Evolutionary conservation across 371 early-diverging fungal genomes (phyloP).

Genomic region (Apophysomyces elegans): DNA sequence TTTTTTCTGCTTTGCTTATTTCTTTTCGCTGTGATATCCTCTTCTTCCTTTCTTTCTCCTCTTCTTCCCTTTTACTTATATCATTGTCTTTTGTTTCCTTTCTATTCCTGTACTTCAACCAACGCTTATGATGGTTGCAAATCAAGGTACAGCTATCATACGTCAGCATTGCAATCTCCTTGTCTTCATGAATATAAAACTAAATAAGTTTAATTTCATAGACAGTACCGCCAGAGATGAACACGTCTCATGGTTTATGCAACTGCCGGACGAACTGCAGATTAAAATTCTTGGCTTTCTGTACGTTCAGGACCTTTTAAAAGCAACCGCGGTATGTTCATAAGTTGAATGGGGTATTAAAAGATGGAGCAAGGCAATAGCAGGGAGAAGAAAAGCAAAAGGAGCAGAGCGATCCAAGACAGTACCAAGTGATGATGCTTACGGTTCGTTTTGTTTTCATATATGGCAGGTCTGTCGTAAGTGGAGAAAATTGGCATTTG

Average conservation of each 20-base stretch:
- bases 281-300: constrained; percentile 38
- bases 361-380: neutral
- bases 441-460: no score
- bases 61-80: neutral
- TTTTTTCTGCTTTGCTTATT: constrained; percentile 5
- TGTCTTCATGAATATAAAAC: neutral
- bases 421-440: no score
- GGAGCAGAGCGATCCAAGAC: no score
- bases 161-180: neutral
- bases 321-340: constrained; percentile 38
- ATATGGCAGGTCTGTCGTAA: constrained; percentile 38
- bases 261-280: constrained; percentile 46
- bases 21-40: neutral
- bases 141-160: neutral
- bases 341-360: neutral
- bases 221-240: neutral
- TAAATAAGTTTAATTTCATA: neutral
- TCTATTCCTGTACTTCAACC: no score
- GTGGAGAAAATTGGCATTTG: constrained; percentile 55
- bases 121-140: neutral
- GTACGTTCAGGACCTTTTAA: constrained; percentile 37
- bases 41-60: constrained; percentile 3
- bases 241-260: constrained; percentile 11
- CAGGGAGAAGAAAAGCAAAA: no score
- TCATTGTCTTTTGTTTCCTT: neutral